These are phyloP conservation scores for Kodamaea derodonti DNA, from an alignment of 1,139 yeast genomes.

Conservation along the genomic window DNA sequence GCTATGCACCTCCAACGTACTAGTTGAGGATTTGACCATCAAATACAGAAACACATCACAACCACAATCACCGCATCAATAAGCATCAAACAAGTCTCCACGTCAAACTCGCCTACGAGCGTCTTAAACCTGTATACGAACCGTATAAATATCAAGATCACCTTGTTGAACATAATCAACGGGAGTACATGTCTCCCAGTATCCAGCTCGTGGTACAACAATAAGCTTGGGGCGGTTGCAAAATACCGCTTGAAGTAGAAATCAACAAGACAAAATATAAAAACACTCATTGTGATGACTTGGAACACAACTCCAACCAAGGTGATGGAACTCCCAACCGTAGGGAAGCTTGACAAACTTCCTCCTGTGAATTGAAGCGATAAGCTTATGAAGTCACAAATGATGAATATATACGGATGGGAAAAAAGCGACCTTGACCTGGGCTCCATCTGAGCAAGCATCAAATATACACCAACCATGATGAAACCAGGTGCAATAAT, in stretches of 20 bases:
- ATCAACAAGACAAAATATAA: constrained; percentile 23
- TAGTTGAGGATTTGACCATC: no score
- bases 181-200: no score
- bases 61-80: constrained; percentile 25
- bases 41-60: constrained; percentile 16
- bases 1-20: no score
- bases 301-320: constrained; percentile 38
- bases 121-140: constrained; percentile 32
- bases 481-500: constrained; percentile 74
- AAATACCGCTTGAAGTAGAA: constrained; percentile 26
- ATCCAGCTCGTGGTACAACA: constrained; percentile 21
- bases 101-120: constrained; percentile 32
- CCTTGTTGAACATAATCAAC: constrained; percentile 17
- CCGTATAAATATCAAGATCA: constrained; percentile 24
- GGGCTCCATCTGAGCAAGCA: constrained; percentile 64
- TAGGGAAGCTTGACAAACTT: constrained; percentile 59
- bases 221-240: constrained; percentile 14
- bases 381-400: constrained; percentile 63
- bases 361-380: constrained; percentile 80
- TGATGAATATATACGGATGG: constrained; percentile 65
- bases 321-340: constrained; percentile 47
- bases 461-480: constrained; percentile 36
- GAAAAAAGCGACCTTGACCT: constrained; percentile 75
- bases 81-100: constrained; percentile 24
- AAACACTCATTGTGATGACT: constrained; percentile 34